phyloP scores from a whole-genome alignment of 2,329 filamentous ascomycete species.

The Hymenoscyphus scutula region DNA sequence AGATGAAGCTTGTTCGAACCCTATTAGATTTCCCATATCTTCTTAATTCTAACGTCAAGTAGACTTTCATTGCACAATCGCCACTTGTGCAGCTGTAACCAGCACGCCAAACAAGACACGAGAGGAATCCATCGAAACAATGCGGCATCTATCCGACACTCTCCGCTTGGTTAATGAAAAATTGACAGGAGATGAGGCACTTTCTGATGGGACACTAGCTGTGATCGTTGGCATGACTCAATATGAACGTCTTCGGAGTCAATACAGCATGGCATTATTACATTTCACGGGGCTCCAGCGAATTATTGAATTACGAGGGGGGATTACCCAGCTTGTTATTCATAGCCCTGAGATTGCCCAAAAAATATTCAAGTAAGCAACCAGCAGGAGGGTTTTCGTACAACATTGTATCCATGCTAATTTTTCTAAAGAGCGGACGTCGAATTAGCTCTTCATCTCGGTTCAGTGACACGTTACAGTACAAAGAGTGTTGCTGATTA shows the following conservation, averaged over 20 bases:
- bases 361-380: slow-evolving; percentile 26
- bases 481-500: slow-evolving; percentile 11
- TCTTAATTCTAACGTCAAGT: background rate
- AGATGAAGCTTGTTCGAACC: slow-evolving; percentile 36
- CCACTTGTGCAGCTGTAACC: slow-evolving; percentile 25
- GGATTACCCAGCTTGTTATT: slow-evolving; percentile 24
- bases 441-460: slow-evolving; percentile 29
- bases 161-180: slow-evolving; percentile 35
- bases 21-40: background rate
- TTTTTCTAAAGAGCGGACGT: slow-evolving; percentile 27
- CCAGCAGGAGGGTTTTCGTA: background rate
- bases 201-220: slow-evolving; percentile 33
- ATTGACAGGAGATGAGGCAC: slow-evolving; percentile 27
- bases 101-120: slow-evolving; percentile 11
- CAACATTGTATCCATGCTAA: background rate
- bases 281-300: slow-evolving; percentile 35
- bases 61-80: slow-evolving; percentile 20
- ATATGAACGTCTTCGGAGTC: slow-evolving; percentile 28
- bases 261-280: slow-evolving; percentile 28
- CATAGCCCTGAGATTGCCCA: slow-evolving; percentile 24
- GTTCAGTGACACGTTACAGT: slow-evolving; percentile 23
- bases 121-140: slow-evolving; percentile 20
- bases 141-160: slow-evolving; percentile 31
- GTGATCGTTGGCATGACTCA: slow-evolving; percentile 33
- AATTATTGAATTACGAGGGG: slow-evolving; percentile 37